phyloP scores from a whole-genome alignment of 2,329 filamentous ascomycete genomes.

The Bipolaris cookei region DNA sequence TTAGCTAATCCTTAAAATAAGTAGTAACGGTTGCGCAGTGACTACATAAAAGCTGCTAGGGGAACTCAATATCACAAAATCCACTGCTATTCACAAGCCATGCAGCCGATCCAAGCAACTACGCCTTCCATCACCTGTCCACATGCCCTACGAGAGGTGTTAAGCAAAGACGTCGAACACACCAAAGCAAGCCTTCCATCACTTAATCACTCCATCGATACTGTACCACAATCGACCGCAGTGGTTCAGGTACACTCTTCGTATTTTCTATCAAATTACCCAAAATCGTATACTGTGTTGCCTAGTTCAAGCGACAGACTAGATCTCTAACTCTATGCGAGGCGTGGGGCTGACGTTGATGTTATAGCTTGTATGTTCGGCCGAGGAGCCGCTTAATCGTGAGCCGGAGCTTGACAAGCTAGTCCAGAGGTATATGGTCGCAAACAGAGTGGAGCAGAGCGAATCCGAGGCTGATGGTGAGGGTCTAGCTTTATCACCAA shows the following conservation, averaged over 20 bases:
- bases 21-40: not conserved
- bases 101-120: not conserved
- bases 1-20: too few relatives aligned
- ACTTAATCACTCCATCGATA: constrained; percentile 38
- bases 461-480: not conserved
- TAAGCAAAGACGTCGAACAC: too few relatives aligned
- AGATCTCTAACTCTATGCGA: not conserved
- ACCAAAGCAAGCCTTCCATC: constrained; percentile 20
- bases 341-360: constrained; percentile 21
- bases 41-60: not conserved
- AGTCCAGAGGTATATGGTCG: constrained; percentile 49
- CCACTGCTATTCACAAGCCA: not conserved
- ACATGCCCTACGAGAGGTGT: too few relatives aligned
- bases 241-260: constrained; percentile 36
- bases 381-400: constrained; percentile 56
- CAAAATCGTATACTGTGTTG: constrained; percentile 27
- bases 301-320: not conserved
- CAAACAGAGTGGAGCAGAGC: not conserved
- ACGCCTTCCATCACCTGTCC: not conserved
- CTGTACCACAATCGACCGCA: constrained; percentile 28
- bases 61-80: not conserved
- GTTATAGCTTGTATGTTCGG: constrained; percentile 50
- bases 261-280: constrained; percentile 18
- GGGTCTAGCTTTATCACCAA: constrained; percentile 56
- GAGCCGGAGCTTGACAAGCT: constrained; percentile 55